Base-by-base conservation (phyloP, 2,329 filamentous ascomycete genomes). In the Blumeriella jaapii region DNA sequence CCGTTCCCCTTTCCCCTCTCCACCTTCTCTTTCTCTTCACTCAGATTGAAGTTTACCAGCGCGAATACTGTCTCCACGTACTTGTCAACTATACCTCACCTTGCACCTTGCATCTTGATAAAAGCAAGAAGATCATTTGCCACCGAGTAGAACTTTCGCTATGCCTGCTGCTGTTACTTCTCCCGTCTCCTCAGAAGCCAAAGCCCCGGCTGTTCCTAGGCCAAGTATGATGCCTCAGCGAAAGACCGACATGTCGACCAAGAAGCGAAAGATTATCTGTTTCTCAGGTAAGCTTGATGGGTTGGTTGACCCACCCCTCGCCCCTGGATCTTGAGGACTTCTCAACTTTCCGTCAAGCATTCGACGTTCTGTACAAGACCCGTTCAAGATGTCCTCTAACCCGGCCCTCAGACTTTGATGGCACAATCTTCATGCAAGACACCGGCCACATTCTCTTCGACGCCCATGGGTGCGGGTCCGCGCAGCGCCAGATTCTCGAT, bases 401-500 rank as follows among this genome's bases (percentile, higher is more conserved):
- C 25, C 31, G 39, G 10, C 16, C 14, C 6, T 31, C 18, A 78
- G 74, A 81, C 56, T 81, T 82, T 47, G 76, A 81, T 54, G 76
- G 76, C 43, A 81, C 76, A 3, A 82, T 82, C 44, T 79, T 78
- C 62, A 76, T 77, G 66, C 73, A 79, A 63, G 73, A 78, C 47
- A 79, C 72, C 2, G 78, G 78, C 28, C 76, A 81, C 53, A 68
- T 80, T 45, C 69, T 82, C 31, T 78, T 80, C 56, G 74, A 80
- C 53, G 64, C 64, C 47, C 67, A 75, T 45, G 75, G 77, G 33
- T 79, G 74, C 55, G 76, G 76, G 17, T 59, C 62, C 14, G 61
- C 67, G 42, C 62, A 63, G 38, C 68, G 74, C 31, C 58, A 68
- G 38, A 48, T 66, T 25, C 67, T 80, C 32, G 75, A 80, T 40